Evolutionary conservation across 306 rosid genomes (phyloP).

Genomic region (peach (Prunus persica)): Prunus_persica_NCBIv2 NC_034009.1:43047501-43048000

Average conservation of each 20-base stretch:
- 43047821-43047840: not conserved
- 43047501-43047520: not conserved
- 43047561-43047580: slow-evolving; percentile 8
- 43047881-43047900: too few species aligned
- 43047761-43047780: not conserved
- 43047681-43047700: not conserved
- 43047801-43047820: not conserved
- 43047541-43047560: not conserved
- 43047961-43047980: too few species aligned
- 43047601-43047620: not conserved
- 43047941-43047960: too few species aligned
- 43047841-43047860: not conserved
- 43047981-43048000: too few species aligned
- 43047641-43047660: not conserved
- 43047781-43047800: not conserved
- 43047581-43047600: not conserved
- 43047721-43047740: not conserved
- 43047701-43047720: not conserved
- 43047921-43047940: too few species aligned
- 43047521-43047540: not conserved
- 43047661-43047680: not conserved
- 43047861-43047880: not conserved
- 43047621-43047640: not conserved
- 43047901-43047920: too few species aligned
- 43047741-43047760: not conserved